A percentile compares a stretch with the other conserved stretches of the same genome.
phyloP scores from a whole-genome alignment of 306 rosid genomes.

The Sphenostylis stenocarpa region DNA sequence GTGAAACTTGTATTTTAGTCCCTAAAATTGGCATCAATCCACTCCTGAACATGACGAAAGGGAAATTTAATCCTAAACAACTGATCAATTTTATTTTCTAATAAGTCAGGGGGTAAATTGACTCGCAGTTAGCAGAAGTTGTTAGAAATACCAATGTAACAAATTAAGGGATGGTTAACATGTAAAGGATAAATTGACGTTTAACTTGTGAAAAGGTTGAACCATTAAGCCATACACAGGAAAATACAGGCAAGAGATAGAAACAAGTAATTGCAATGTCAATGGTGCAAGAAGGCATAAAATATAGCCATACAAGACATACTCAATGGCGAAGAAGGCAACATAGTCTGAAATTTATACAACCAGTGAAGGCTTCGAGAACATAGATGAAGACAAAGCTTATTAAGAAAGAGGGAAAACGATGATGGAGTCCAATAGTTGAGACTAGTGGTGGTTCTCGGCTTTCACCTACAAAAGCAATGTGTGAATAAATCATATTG shows the following conservation, averaged over 20 bases:
- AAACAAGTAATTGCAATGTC: background rate
- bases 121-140: background rate
- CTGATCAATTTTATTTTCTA: background rate
- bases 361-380: conserved; percentile 5
- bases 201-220: too few relatives aligned
- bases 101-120: background rate
- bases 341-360: conserved; percentile 15
- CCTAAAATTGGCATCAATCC: background rate
- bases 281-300: conserved; percentile 10
- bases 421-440: background rate
- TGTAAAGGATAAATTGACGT: background rate
- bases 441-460: conserved; percentile 34
- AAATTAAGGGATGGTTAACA: background rate
- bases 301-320: conserved; percentile 11
- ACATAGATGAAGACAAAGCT: conserved; percentile 4
- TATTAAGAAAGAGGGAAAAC: background rate
- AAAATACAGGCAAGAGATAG: background rate
- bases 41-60: background rate
- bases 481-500: too few relatives aligned
- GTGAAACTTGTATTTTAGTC: background rate
- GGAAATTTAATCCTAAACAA: background rate
- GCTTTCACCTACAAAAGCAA: conserved; percentile 44
- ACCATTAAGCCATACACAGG: background rate
- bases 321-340: background rate
- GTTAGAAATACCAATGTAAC: background rate